Conservation (phyloP, 2,329 filamentous ascomycete genomes). For the Ceratocystis colombiana region DNA sequence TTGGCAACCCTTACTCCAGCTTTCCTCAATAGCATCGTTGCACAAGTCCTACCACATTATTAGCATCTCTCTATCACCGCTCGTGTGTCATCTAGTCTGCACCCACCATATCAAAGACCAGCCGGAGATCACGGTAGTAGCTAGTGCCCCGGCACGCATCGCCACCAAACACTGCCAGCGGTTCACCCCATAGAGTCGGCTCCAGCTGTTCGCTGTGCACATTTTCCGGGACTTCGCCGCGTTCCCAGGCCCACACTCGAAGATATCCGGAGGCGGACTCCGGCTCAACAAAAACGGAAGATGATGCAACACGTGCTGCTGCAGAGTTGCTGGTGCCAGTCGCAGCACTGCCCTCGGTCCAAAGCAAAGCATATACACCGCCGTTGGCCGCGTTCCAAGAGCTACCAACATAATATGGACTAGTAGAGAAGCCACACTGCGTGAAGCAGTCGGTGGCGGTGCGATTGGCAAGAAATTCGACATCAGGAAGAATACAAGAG, state of each 20-base stretch:
- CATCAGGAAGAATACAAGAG: background rate
- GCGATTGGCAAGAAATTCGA: background rate
- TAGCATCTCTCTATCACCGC: background rate
- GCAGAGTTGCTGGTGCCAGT: background rate
- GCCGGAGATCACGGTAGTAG: conserved; percentile 57
- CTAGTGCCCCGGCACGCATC: conserved; percentile 52
- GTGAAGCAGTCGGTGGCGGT: conserved; percentile 18
- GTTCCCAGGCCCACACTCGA: conserved; percentile 64
- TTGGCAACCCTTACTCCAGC: conserved; percentile 33
- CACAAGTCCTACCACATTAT: conserved; percentile 51
- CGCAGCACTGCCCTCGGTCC: conserved; percentile 55
- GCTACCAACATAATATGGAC: conserved; percentile 44
- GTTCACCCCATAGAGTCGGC: conserved; percentile 57
- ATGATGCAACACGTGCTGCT: background rate
- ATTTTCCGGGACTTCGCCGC: conserved; percentile 54
- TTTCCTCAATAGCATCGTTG: conserved; percentile 56
- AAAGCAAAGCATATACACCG: conserved; percentile 62
- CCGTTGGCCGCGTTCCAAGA: conserved; percentile 56
- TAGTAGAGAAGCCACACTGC: conserved; percentile 15
- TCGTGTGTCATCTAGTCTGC: background rate
- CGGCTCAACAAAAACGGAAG: background rate
- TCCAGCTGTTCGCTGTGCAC: conserved; percentile 50
- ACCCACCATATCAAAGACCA: conserved; percentile 57
- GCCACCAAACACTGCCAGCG: conserved; percentile 58
- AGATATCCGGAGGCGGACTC: background rate